Evolutionary conservation across 139 green algal genomes (phyloP).

Genomic region (Monoraphidium neglectum): DNA sequence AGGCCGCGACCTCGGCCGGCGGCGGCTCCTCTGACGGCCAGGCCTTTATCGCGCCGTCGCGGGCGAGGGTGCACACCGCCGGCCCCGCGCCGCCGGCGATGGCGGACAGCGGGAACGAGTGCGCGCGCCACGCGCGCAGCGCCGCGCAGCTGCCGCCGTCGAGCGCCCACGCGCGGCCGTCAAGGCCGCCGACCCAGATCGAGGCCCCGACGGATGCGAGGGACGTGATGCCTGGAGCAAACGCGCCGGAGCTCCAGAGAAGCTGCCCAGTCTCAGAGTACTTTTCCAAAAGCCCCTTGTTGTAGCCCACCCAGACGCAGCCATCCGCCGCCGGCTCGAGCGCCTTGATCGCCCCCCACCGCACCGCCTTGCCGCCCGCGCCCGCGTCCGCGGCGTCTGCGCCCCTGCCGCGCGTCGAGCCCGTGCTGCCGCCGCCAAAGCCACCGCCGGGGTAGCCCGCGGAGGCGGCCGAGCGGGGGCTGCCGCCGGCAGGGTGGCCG

Average conservation of each 20-base stretch:
- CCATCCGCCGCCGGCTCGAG: conserved; percentile 48
- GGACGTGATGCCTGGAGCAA: conserved; percentile 33
- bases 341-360: conserved; percentile 24
- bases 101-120: conserved; percentile 45
- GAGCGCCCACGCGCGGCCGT: conserved; percentile 51
- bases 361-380: not conserved
- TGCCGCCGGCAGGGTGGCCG: not conserved
- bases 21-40: conserved; percentile 47
- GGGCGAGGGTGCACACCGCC: conserved; percentile 60
- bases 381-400: not conserved
- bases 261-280: conserved; percentile 61
- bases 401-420: conserved; percentile 8
- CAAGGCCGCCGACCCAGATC: conserved; percentile 66
- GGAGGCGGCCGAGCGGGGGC: not conserved
- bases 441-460: not conserved
- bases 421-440: conserved; percentile 9
- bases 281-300: conserved; percentile 56
- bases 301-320: conserved; percentile 62
- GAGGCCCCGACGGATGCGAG: conserved; percentile 31
- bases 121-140: conserved; percentile 50
- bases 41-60: conserved; percentile 64
- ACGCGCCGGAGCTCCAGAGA: conserved; percentile 20
- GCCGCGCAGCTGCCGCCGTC: conserved; percentile 3
- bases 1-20: conserved; percentile 6
- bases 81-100: conserved; percentile 44